Conservation (phyloP, 2,329 filamentous ascomycete species). For the Pseudogymnoascus sp. region DNA sequence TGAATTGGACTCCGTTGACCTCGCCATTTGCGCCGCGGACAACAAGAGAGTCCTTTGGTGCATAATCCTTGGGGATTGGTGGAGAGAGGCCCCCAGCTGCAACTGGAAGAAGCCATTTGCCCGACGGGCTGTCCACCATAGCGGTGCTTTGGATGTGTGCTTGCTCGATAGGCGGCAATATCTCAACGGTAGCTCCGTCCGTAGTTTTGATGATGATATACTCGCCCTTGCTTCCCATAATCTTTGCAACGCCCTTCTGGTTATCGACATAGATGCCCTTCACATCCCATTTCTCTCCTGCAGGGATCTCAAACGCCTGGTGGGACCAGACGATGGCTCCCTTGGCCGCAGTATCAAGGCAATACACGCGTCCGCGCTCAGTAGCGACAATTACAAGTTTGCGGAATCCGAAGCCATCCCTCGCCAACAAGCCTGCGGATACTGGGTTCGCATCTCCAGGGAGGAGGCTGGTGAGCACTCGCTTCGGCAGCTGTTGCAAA, state of each 20-base stretch:
- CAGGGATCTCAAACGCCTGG: conserved; percentile 49
- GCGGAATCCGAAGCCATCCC: conserved; percentile 79
- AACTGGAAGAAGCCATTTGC: conserved; percentile 47
- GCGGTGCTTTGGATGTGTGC: conserved; percentile 39
- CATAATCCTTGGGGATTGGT: conserved; percentile 37
- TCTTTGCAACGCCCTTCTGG: conserved; percentile 35
- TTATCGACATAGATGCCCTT: conserved; percentile 59
- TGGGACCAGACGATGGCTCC: conserved; percentile 70
- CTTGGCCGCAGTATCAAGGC: conserved; percentile 65
- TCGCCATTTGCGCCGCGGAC: conserved; percentile 40
- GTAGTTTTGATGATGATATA: conserved; percentile 47
- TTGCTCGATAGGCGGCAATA: conserved; percentile 32
- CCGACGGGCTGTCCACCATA: conserved; percentile 43
- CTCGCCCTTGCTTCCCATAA: conserved; percentile 44
- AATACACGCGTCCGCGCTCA: conserved; percentile 67
- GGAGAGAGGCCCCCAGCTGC: conserved; percentile 41
- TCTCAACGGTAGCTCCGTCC: conserved; percentile 42
- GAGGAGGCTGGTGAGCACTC: conserved; percentile 54
- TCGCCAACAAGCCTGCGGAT: conserved; percentile 40
- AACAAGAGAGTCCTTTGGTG: conserved; percentile 47
- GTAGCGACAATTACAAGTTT: conserved; percentile 79
- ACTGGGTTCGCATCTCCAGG: conserved; percentile 43
- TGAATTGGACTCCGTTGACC: conserved; percentile 48
- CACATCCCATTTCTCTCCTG: conserved; percentile 53
- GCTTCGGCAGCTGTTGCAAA: conserved; percentile 58